Base-by-base conservation (phyloP, 805 yeast species). In the Pichia cephalocereana region DNA sequence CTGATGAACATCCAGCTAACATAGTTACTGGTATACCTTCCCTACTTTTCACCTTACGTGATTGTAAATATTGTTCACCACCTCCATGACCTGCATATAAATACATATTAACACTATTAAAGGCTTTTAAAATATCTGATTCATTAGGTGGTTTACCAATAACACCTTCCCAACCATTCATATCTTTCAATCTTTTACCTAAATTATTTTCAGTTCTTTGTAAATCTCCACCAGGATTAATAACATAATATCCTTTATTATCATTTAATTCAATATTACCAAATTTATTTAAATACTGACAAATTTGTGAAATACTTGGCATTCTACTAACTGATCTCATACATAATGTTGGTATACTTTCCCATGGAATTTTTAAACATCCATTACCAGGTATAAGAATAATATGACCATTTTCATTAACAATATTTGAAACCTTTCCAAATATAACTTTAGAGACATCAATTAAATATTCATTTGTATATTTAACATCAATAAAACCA, bases 21-120 rank as follows among this genome's bases (percentile, higher is more conserved):
- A 89, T 70, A 28, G 76, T 67, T 0, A 89, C 86, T 0, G 89
- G 80, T 10, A 80, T 61, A 0, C 46, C 50, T 3, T 55, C 48
- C 49, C 71, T 61, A 11, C 68, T 66, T 46, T 76, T 76, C 40
- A 89, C 64, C 0, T 75, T 65, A 6, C 79, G 71, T 1, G 82
- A 70, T 31, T 80, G 71, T 11, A 87, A 68, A 58, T 80, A 88
- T 52, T 85, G 89, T 52, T 87, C 91, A n/a, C 98, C 96, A 6
- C 96, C 93, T 0, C 98, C 97, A 65, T 93, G 99, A 0, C 99
- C 99, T 46, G 90, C 71, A 61, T 86, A 93, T 0, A 91, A 69
- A 55, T 83, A 84, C 9, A 86, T 54, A 38, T 76, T 71, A 1
- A 75, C 65, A 2, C 58, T 43, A 2, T 56, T 50, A 9, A 90